These are phyloP conservation scores for Hericium erinaceus DNA, from an alignment of 768 basidiomycete species.

Conservation along the genomic window DNA sequence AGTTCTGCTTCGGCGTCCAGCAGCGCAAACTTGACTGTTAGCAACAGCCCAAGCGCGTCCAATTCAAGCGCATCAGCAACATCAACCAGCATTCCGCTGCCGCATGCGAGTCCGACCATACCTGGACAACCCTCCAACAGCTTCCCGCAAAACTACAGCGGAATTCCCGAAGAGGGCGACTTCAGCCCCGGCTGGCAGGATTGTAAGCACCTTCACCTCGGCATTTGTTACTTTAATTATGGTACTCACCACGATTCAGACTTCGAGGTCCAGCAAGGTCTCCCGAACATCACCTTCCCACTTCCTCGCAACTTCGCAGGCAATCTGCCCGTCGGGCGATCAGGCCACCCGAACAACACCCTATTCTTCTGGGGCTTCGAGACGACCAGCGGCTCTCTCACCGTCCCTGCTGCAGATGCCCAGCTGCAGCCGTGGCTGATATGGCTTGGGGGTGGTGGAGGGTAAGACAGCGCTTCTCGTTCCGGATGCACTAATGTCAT, in stretches of 20 bases:
- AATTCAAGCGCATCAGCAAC: not conserved
- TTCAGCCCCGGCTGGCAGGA: slow-evolving; percentile 7
- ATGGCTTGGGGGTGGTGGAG: slow-evolving; percentile 29
- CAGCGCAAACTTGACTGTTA: not conserved
- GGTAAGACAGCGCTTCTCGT: not conserved
- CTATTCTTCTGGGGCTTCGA: slow-evolving; percentile 35
- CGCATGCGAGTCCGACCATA: not conserved
- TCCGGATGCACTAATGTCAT: not conserved
- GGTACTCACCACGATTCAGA: slow-evolving; percentile 13
- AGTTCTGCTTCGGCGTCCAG: not conserved
- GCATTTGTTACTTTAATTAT: too few relatives aligned
- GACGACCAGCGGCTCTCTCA: slow-evolving; percentile 26
- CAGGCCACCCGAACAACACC: slow-evolving; percentile 27
- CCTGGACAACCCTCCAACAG: slow-evolving; percentile 4
- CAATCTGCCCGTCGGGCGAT: slow-evolving; percentile 23
- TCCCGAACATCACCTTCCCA: slow-evolving; percentile 26
- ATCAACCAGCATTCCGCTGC: not conserved
- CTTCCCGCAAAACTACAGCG: slow-evolving; percentile 1
- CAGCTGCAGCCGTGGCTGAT: slow-evolving; percentile 27
- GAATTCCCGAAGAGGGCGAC: not conserved
- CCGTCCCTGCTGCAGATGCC: slow-evolving; percentile 17
- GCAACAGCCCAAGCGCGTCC: not conserved
- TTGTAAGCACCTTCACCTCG: not conserved
- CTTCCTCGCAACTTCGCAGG: slow-evolving; percentile 28
- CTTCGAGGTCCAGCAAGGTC: slow-evolving; percentile 25